Percentiles rank a stretch among this genome's conserved stretches.
Evolutionary conservation across 2,329 filamentous ascomycete species (phyloP).

Genomic region (Scorias spongiosa): DNA sequence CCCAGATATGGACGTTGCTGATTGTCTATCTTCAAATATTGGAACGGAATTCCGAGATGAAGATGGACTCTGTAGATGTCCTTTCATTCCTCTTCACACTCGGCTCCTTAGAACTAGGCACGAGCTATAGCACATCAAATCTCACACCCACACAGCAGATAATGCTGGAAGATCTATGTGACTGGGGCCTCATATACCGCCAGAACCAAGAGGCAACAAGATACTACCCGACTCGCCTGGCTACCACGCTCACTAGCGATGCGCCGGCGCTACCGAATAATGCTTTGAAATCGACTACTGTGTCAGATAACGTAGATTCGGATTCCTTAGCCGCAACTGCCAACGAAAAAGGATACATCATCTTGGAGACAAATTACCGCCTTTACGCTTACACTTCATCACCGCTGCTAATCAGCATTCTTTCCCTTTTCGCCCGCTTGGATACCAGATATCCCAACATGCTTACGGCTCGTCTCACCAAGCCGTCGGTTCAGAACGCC

Average conservation of each 20-base stretch:
- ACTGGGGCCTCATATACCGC: conserved; percentile 82
- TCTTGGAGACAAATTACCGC: conserved; percentile 95
- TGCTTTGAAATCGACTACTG: conserved; percentile 49
- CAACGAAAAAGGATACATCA: conserved; percentile 62
- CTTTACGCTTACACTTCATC: conserved; percentile 94
- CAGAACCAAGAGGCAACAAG: conserved; percentile 27
- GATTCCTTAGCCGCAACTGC: conserved; percentile 20
- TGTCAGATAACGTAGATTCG: conserved; percentile 21
- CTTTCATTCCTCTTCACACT: conserved; percentile 93
- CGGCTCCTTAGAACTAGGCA: conserved; percentile 79
- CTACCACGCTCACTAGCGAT: conserved; percentile 77
- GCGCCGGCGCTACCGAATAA: conserved; percentile 57
- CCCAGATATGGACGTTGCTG: conserved; percentile 90
- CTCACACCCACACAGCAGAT: conserved; percentile 68
- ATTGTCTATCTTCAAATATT: conserved; percentile 58
- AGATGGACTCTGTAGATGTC: conserved; percentile 82
- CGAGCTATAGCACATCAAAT: conserved; percentile 75
- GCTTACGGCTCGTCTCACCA: conserved; percentile 79
- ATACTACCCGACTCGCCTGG: conserved; percentile 83
- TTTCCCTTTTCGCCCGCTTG: conserved; percentile 76
- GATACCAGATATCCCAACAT: conserved; percentile 88
- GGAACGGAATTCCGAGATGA: conserved; percentile 54
- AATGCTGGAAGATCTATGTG: conserved; percentile 79
- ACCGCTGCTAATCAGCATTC: conserved; percentile 83
- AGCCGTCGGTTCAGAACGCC: conserved; percentile 73